Conservation (phyloP, 495 filamentous ascomycete genomes). For the Penicillium crystallinum region DNA sequence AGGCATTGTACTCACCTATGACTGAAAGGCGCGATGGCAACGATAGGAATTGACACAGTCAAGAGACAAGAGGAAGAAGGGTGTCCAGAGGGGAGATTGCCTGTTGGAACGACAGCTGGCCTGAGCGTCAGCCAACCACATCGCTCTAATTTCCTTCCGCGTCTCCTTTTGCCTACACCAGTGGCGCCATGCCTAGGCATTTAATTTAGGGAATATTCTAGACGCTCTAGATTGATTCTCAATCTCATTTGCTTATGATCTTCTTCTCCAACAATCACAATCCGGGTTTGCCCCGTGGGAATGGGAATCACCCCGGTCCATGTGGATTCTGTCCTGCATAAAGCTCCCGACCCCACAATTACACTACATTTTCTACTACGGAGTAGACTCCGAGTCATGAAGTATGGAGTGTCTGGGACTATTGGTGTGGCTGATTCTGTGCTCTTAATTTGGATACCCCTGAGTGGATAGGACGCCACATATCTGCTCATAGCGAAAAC, state of each 20-base stretch:
- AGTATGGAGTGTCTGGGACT: too few species aligned
- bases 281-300: not conserved
- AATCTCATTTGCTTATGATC: not conserved
- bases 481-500: too few species aligned
- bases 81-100: slow-evolving; percentile 11
- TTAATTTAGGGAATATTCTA: not conserved
- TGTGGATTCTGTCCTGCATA: slow-evolving; percentile 9
- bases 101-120: slow-evolving; percentile 23
- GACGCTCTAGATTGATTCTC: not conserved
- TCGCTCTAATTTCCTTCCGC: not conserved
- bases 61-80: slow-evolving; percentile 8
- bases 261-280: not conserved
- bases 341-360: not conserved
- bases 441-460: too few species aligned
- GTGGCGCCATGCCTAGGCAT: not conserved
- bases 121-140: slow-evolving; percentile 25
- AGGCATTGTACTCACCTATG: not conserved
- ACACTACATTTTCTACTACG: slow-evolving; percentile 4
- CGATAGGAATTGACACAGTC: slow-evolving; percentile 8
- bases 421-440: not conserved
- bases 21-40: slow-evolving; percentile 8
- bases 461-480: too few species aligned
- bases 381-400: slow-evolving; percentile 4
- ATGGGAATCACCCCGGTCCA: not conserved
- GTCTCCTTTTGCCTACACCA: not conserved